These are phyloP conservation scores for Fulvia fulva DNA, from an alignment of 2,329 filamentous ascomycete species.

Conservation along the genomic window DNA sequence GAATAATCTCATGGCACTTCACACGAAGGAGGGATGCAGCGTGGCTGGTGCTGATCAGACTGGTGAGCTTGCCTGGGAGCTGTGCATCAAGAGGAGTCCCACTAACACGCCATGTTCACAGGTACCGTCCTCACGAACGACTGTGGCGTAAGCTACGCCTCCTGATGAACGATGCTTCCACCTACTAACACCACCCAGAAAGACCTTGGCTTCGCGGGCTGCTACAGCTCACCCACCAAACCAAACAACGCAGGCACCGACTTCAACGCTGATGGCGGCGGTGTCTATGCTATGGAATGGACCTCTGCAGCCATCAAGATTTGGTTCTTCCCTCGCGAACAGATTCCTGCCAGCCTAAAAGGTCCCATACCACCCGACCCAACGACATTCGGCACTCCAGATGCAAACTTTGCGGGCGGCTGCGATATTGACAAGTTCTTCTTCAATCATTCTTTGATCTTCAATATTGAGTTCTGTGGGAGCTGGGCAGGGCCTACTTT, in stretches of 20 bases:
- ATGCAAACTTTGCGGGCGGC: slow-evolving; percentile 57
- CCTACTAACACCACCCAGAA: slow-evolving; percentile 18
- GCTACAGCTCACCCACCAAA: slow-evolving; percentile 49
- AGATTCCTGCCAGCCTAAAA: slow-evolving; percentile 32
- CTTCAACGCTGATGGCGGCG: slow-evolving; percentile 45
- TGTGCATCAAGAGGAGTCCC: background rate
- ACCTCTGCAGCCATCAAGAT: slow-evolving; percentile 30
- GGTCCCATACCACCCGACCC: slow-evolving; percentile 57
- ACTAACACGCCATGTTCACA: slow-evolving; percentile 20
- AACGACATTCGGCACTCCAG: slow-evolving; percentile 57
- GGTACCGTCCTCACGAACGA: slow-evolving; percentile 44
- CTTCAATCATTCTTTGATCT: slow-evolving; percentile 34
- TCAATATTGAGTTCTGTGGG: slow-evolving; percentile 37
- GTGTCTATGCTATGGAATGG: slow-evolving; percentile 37
- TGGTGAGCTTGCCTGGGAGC: background rate
- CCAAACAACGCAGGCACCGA: slow-evolving; percentile 31
- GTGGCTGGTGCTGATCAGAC: slow-evolving; percentile 29
- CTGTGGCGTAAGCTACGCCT: slow-evolving; percentile 62
- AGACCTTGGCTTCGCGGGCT: slow-evolving; percentile 42
- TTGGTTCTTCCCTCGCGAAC: slow-evolving; percentile 37
- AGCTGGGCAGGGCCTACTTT: slow-evolving; percentile 32
- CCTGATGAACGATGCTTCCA: background rate
- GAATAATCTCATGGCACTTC: slow-evolving; percentile 34
- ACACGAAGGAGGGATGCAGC: slow-evolving; percentile 33
- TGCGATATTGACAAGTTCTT: slow-evolving; percentile 38